Conservation (phyloP, 768 basidiomycete species). For the Albatrellus ellisii region DNA sequence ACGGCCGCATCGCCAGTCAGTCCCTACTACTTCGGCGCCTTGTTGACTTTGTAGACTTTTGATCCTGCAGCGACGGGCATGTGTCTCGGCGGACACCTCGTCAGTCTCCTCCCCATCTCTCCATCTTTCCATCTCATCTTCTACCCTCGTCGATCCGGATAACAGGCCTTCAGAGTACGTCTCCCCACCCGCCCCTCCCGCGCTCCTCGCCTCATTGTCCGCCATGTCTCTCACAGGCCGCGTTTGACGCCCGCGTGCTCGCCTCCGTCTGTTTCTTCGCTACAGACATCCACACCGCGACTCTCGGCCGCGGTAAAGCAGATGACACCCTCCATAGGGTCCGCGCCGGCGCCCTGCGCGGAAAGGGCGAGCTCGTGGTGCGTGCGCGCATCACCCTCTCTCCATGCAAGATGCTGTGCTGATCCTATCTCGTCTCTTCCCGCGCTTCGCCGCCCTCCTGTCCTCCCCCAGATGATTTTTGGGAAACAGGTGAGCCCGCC, state of each 20-base stretch:
- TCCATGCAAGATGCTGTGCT: too few species aligned
- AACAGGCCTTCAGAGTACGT: slow-evolving; percentile 39
- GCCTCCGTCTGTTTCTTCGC: slow-evolving; percentile 90
- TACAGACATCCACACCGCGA: slow-evolving; percentile 83
- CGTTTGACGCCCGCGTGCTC: slow-evolving; percentile 75
- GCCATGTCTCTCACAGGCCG: slow-evolving; percentile 45
- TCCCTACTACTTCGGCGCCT: neutral
- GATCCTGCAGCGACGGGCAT: slow-evolving; percentile 67
- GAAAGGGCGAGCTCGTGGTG: slow-evolving; percentile 78
- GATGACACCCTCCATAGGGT: slow-evolving; percentile 76
- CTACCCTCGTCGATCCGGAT: neutral
- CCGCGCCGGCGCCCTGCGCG: slow-evolving; percentile 57
- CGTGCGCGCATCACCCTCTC: too few species aligned
- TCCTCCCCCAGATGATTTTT: slow-evolving; percentile 65
- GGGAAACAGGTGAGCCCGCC: slow-evolving; percentile 64
- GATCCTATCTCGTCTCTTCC: slow-evolving; percentile 3
- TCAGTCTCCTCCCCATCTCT: slow-evolving; percentile 22
- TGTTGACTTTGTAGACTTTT: slow-evolving; percentile 10
- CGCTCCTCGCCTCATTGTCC: neutral
- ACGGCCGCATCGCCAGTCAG: slow-evolving; percentile 78
- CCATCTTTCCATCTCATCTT: slow-evolving; percentile 24
- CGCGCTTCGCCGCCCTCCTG: neutral
- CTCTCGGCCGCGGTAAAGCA: slow-evolving; percentile 52
- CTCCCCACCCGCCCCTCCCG: neutral
- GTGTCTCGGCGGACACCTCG: slow-evolving; percentile 82